A percentile compares a stretch with the other conserved stretches of the same genome.
Evolutionary conservation across 2,329 filamentous ascomycete species (phyloP).

Genomic region (Colletotrichum phormii): DNA sequence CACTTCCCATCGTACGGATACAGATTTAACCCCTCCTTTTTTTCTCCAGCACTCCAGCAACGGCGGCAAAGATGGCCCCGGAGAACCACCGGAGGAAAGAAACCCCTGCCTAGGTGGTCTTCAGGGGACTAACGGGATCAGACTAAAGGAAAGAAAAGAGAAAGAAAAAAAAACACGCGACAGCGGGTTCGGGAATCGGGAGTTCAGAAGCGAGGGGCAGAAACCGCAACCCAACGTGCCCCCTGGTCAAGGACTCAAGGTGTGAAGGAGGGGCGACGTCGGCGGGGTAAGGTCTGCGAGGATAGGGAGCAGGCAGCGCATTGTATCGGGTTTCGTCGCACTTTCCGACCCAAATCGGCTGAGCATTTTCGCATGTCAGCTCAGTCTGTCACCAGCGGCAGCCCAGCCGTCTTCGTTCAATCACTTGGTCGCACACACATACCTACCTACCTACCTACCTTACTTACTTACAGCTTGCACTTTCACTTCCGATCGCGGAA

Average conservation of each 20-base stretch:
- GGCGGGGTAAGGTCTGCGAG: background rate
- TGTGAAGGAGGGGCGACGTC: background rate
- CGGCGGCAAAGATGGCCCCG: conserved; percentile 26
- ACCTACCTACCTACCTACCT: no score
- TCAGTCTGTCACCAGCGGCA: background rate
- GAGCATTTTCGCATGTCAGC: conserved; percentile 7
- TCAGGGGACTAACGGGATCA: no score
- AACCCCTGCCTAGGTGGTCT: conserved; percentile 4
- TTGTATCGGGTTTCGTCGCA: conserved; percentile 31
- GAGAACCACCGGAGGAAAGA: conserved; percentile 29
- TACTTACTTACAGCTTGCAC: no score
- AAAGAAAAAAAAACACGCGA: background rate
- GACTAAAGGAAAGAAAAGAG: background rate
- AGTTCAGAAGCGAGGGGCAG: background rate
- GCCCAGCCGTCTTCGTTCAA: background rate
- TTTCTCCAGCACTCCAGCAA: conserved; percentile 16
- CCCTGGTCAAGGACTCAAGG: no score
- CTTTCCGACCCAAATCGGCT: conserved; percentile 9
- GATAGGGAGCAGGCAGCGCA: conserved; percentile 2
- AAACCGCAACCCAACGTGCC: background rate
- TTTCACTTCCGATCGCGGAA: conserved; percentile 31
- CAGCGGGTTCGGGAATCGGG: conserved; percentile 17
- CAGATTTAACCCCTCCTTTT: background rate
- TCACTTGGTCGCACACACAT: background rate
- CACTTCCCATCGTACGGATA: no score